Evolutionary conservation across 352 stramenopile species (phyloP), one percentile per base, ranked within the genome.

Genomic region (Globisporangium abappressorium): DNA sequence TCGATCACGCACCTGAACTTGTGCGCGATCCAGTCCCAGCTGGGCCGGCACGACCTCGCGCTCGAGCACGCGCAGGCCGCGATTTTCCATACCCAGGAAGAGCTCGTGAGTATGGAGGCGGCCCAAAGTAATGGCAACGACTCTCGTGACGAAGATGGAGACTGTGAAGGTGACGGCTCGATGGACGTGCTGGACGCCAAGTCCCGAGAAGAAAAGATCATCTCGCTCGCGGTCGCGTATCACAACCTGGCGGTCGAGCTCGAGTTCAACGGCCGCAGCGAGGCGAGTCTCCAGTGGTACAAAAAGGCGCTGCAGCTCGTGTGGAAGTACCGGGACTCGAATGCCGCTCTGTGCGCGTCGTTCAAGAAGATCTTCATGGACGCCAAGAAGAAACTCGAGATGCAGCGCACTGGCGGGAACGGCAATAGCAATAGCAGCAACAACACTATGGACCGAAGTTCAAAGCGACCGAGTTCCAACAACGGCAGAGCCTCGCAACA

Each of bases 1-100:
- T 92, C 86, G 18, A 89, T 94, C 70, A 94, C 86, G 20, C 82
- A 92, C 57, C 65, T 94, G 9, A 94, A 94, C 65, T 57, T 94
- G n/a, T 94, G 86, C 62, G 86, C 86, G 20, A 89, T 92, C 61
- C 78, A 92, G 56, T 92, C 84, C 7, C 86, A 94, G 65, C 72
- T 94, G 22, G 82, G 81, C 0, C 73, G 83, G 8, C 86, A 94
- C 15, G 84, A 92, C 34, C 67, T 91, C 2, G 67, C 86, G 3
- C 66, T 94, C 8, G 84, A 94, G 65, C 84, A 94, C 43, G 86
- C 86, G 0, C 86, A 94, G 53, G 84, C 82, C 18, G 84, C 86
- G 9, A 91, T 94, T 62, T 94, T 94, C 63, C 83, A 94, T 65
- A 87, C 84, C 0, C 86, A 94, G 70, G 82, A 92, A 71, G 86